A percentile compares a stretch with the other conserved stretches of the same genome.
Evolutionary conservation across 371 early-diverging fungal genomes (phyloP).

Genomic region (Mortierella sp.): DNA sequence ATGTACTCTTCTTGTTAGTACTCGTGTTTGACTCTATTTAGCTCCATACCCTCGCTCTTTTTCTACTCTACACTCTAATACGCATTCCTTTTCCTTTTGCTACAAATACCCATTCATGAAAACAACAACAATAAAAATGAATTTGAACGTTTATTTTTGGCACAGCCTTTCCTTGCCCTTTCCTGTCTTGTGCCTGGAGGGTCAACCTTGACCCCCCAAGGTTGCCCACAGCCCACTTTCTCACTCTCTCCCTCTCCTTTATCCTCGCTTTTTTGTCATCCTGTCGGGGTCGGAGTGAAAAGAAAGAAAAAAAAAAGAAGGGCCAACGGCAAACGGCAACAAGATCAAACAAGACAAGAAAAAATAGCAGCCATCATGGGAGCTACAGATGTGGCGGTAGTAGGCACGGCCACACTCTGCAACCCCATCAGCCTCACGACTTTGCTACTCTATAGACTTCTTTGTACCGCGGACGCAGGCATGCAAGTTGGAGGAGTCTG

Average conservation of each 20-base stretch:
- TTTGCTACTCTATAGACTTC: neutral
- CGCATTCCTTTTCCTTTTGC: no score
- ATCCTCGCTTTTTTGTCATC: neutral
- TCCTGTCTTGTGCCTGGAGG: neutral
- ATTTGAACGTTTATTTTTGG: neutral
- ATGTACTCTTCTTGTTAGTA: neutral
- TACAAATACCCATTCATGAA: neutral
- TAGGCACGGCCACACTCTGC: neutral
- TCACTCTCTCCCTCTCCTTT: no score
- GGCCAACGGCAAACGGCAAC: neutral
- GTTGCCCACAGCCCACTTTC: constrained; percentile 3
- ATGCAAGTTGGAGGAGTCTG: neutral
- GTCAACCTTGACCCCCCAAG: neutral
- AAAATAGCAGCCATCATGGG: no score
- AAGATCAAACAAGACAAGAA: neutral
- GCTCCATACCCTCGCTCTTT: neutral
- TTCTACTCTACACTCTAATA: neutral
- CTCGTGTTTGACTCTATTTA: neutral
- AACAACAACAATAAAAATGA: neutral
- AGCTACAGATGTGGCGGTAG: no score
- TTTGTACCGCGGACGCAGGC: neutral
- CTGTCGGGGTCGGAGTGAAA: neutral
- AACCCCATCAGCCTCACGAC: neutral
- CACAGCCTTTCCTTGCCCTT: neutral
- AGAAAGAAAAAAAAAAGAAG: no score